A percentile compares a stretch with the other conserved stretches of the same genome.
Evolutionary conservation across 164 flowering plant species (phyloP).

Genomic region (Annona squamosa): DNA sequence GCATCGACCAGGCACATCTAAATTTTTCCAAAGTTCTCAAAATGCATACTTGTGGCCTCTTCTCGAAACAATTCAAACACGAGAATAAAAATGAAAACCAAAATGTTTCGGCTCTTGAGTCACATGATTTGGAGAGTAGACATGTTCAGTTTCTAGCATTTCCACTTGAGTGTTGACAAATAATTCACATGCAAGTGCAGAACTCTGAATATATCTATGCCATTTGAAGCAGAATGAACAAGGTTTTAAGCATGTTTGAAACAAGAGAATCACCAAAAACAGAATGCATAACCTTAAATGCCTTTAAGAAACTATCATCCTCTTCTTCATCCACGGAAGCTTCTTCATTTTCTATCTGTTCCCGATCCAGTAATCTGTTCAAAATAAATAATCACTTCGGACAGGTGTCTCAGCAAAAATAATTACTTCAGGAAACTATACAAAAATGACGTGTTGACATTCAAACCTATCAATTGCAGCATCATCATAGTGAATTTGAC

Average conservation of each 20-base stretch:
- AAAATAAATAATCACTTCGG: neutral
- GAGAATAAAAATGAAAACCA: no score
- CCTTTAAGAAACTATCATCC: constrained; percentile 85
- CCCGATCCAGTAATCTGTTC: constrained; percentile 82
- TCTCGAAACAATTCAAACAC: no score
- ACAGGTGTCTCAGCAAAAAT: neutral
- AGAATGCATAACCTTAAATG: constrained; percentile 64
- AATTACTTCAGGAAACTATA: neutral
- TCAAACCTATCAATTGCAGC: constrained; percentile 85
- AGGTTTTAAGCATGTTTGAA: neutral
- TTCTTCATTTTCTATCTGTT: constrained; percentile 72
- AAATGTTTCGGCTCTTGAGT: neutral
- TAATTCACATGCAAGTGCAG: neutral
- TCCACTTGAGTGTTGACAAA: neutral
- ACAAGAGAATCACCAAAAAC: neutral
- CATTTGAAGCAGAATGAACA: neutral
- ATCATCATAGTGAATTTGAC: constrained; percentile 96
- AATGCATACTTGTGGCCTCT: no score
- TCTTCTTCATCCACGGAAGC: constrained; percentile 72
- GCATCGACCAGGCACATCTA: neutral
- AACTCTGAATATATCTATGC: neutral
- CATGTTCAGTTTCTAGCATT: neutral
- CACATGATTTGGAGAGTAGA: neutral
- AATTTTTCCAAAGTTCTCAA: neutral
- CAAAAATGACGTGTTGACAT: neutral